Percentiles rank a stretch among this genome's conserved stretches.
phyloP scores from a whole-genome alignment of 495 filamentous ascomycete genomes.

The Jackrogersella minutella region DNA sequence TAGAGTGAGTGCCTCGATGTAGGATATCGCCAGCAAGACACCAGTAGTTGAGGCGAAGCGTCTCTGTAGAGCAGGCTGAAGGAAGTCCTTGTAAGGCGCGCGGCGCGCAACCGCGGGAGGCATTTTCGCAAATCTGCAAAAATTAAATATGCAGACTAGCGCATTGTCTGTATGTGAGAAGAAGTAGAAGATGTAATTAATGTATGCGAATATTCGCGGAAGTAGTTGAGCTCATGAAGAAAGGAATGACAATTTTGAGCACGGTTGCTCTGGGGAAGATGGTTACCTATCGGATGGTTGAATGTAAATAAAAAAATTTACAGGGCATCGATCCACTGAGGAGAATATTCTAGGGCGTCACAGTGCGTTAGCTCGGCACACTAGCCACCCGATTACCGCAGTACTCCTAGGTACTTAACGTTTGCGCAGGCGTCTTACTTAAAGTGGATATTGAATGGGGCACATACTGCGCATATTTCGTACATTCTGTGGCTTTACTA shows the following conservation, averaged over 20 bases:
- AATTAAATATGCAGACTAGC: constrained; percentile 23
- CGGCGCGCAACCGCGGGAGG: constrained; percentile 52
- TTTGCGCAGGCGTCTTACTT: constrained; percentile 7
- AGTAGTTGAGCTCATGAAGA: background rate
- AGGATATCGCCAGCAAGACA: constrained; percentile 72
- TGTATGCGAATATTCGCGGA: background rate
- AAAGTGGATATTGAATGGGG: background rate
- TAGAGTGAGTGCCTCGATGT: constrained; percentile 74
- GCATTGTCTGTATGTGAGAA: constrained; percentile 41
- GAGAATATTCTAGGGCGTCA: constrained; percentile 1
- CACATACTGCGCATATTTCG: background rate
- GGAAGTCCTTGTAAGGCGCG: constrained; percentile 79
- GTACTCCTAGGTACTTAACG: background rate
- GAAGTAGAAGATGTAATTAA: background rate
- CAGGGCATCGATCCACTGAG: constrained; percentile 12
- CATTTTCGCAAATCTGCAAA: constrained; percentile 47
- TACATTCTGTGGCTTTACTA: constrained; percentile 13
- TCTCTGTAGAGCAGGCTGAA: constrained; percentile 88
- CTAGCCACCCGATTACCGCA: constrained; percentile 14
- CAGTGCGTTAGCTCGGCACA: constrained; percentile 11
- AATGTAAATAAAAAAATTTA: constrained; percentile 41
- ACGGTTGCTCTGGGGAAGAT: constrained; percentile 32
- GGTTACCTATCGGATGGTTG: constrained; percentile 12
- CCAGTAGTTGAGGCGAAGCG: constrained; percentile 80
- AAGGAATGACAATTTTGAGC: constrained; percentile 19